phyloP scores from a whole-genome alignment of 257 asterid genomes.

The Jacaranda copaia region DNA sequence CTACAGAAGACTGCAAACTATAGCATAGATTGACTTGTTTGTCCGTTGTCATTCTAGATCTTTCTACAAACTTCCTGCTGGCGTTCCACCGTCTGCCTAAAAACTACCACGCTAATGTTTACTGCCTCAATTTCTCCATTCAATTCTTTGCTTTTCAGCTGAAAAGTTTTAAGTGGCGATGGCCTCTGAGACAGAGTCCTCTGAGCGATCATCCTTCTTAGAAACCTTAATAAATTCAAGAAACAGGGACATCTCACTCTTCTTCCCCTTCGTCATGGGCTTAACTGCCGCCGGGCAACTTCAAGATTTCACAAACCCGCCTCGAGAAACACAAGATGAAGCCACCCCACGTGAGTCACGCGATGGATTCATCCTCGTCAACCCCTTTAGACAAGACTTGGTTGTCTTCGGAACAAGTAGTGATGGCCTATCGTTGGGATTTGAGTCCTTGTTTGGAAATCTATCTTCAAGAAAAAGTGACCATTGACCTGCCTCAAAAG shows the following conservation, averaged over 20 bases:
- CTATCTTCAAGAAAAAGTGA: constrained; percentile 39
- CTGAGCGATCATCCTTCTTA: constrained; percentile 18
- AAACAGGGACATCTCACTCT: constrained; percentile 42
- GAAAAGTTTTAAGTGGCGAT: constrained; percentile 20
- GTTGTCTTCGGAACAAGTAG: constrained; percentile 37
- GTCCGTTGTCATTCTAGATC: constrained; percentile 37
- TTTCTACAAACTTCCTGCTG: constrained; percentile 39
- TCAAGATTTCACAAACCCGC: constrained; percentile 18
- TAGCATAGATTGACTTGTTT: not conserved
- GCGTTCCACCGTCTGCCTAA: constrained; percentile 4
- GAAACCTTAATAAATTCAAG: constrained; percentile 42
- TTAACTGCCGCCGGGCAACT: constrained; percentile 19
- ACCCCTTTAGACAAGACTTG: constrained; percentile 52
- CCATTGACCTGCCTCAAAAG: constrained; percentile 59
- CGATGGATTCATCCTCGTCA: constrained; percentile 47
- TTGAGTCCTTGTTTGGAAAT: constrained; percentile 37
- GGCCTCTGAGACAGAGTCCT: constrained; percentile 39
- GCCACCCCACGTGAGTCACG: not conserved
- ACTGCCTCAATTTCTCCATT: not conserved
- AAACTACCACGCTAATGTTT: not conserved
- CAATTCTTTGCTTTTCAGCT: not conserved
- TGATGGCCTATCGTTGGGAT: not conserved
- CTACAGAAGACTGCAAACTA: no score
- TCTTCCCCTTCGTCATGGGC: constrained; percentile 47
- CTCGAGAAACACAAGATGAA: constrained; percentile 34